Conservation (phyloP, 1,284 basidiomycete genomes). For the Puccinia brachypodii region DNA sequence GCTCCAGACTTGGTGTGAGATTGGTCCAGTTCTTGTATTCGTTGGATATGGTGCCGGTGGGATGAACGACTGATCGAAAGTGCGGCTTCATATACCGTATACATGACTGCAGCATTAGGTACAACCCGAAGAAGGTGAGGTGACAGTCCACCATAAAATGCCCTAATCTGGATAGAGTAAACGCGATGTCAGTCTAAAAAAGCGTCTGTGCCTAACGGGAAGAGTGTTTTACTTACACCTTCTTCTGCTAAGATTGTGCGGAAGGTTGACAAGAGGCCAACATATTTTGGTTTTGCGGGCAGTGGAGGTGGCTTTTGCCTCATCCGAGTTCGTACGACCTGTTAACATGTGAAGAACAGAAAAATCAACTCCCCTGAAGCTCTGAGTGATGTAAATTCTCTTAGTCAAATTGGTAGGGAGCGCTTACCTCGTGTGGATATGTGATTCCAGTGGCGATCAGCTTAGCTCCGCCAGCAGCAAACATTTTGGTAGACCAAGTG, state of each 20-base stretch:
- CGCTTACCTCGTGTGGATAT: conserved; percentile 89
- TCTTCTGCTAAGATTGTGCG: conserved; percentile 85
- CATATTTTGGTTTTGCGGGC: conserved; percentile 68
- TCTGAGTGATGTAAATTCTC: conserved; percentile 33
- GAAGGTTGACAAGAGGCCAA: conserved; percentile 80
- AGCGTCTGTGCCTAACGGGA: not conserved
- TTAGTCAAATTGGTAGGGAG: conserved; percentile 91
- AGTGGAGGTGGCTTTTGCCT: conserved; percentile 65
- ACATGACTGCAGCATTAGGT: conserved; percentile 97
- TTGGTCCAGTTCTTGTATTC: too few species aligned
- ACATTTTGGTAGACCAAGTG: conserved; percentile 76
- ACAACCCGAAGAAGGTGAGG: conserved; percentile 96
- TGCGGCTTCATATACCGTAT: conserved; percentile 61
- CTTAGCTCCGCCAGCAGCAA: conserved; percentile 90
- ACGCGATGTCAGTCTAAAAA: not conserved
- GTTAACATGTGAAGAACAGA: conserved; percentile 11
- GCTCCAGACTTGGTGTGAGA: too few species aligned
- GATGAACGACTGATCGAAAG: conserved; percentile 43
- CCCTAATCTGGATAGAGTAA: conserved; percentile 55
- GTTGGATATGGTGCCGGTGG: too few species aligned
- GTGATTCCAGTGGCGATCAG: conserved; percentile 88
- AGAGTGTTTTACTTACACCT: conserved; percentile 64
- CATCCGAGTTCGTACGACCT: conserved; percentile 88
- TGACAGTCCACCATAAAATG: conserved; percentile 86
- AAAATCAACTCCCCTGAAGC: not conserved